Percentiles rank a stretch among this genome's conserved stretches.
phyloP scores from a whole-genome alignment of 306 rosid genomes.

The Begonia loranthoides region DNA sequence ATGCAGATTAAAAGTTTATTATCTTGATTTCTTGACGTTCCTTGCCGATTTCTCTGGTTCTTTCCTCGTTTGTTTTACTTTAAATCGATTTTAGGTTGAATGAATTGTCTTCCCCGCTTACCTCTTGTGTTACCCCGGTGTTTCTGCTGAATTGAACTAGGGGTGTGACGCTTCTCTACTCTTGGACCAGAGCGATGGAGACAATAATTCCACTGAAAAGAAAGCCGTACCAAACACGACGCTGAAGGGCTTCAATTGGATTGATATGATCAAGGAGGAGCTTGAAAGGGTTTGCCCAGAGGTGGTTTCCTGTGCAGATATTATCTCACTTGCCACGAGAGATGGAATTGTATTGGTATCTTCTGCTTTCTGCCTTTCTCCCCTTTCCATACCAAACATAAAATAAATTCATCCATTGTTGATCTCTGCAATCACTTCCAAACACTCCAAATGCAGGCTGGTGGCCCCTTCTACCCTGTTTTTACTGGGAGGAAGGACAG shows the following conservation, averaged over 20 bases:
- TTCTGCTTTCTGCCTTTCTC: background rate
- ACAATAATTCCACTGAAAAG: slow-evolving; percentile 37
- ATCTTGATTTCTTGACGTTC: background rate
- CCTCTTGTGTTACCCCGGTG: background rate
- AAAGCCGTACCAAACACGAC: slow-evolving; percentile 63
- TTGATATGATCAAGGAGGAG: slow-evolving; percentile 26
- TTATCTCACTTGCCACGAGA: slow-evolving; percentile 26
- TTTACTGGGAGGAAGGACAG: slow-evolving; percentile 70
- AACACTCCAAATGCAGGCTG: slow-evolving; percentile 29
- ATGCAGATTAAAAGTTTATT: background rate
- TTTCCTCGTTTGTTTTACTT: background rate
- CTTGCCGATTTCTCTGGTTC: background rate
- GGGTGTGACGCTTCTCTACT: slow-evolving; percentile 40
- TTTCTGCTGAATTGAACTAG: slow-evolving; percentile 7
- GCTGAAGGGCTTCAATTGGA: slow-evolving; percentile 22
- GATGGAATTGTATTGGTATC: slow-evolving; percentile 30
- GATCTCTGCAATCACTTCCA: too few relatives aligned
- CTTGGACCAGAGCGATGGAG: slow-evolving; percentile 35
- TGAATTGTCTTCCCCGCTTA: too few relatives aligned
- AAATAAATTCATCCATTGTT: too few relatives aligned
- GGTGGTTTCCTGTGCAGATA: slow-evolving; percentile 35
- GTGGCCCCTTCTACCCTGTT: slow-evolving; percentile 80
- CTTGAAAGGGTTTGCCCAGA: slow-evolving; percentile 29
- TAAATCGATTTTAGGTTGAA: background rate
- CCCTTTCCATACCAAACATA: too few relatives aligned